These are phyloP conservation scores for Crithidia thermophila DNA, from an alignment of 208 protist genomes.

Conservation along the genomic window DNA sequence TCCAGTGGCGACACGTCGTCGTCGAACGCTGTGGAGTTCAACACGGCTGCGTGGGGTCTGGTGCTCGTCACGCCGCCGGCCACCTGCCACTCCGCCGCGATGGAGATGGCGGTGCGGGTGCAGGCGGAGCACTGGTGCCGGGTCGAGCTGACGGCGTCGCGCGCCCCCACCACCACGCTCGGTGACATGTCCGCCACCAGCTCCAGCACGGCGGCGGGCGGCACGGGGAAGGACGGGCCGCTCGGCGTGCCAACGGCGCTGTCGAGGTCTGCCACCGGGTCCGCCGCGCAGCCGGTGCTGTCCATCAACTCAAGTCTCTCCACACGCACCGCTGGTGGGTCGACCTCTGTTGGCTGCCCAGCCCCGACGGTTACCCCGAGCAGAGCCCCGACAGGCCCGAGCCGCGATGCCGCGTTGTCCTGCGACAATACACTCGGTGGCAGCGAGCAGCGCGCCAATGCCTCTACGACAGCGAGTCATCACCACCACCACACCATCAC, in stretches of 20 bases:
- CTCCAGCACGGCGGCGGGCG: neutral
- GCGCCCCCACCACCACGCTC: neutral
- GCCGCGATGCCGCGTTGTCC: no score
- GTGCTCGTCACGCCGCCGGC: constrained; percentile 22
- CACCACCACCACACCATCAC: constrained; percentile 8
- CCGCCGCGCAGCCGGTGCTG: neutral
- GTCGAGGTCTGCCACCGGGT: neutral
- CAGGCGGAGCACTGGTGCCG: constrained; percentile 27
- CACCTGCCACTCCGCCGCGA: neutral
- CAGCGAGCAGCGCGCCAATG: neutral
- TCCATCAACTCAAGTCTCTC: neutral
- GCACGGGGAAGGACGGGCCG: neutral
- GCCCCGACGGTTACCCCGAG: neutral
- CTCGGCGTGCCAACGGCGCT: neutral
- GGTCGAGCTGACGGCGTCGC: constrained; percentile 6
- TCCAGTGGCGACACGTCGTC: neutral
- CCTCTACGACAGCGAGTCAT: no score
- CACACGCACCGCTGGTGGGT: neutral
- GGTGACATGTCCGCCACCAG: neutral
- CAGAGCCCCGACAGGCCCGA: no score
- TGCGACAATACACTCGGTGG: neutral
- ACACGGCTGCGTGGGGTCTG: constrained; percentile 26
- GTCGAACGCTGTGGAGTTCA: constrained; percentile 15
- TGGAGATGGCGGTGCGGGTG: constrained; percentile 10
- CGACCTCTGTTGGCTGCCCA: neutral